phyloP scores from a whole-genome alignment of 1,284 basidiomycete species.

The Puccinia novopanici region DNA sequence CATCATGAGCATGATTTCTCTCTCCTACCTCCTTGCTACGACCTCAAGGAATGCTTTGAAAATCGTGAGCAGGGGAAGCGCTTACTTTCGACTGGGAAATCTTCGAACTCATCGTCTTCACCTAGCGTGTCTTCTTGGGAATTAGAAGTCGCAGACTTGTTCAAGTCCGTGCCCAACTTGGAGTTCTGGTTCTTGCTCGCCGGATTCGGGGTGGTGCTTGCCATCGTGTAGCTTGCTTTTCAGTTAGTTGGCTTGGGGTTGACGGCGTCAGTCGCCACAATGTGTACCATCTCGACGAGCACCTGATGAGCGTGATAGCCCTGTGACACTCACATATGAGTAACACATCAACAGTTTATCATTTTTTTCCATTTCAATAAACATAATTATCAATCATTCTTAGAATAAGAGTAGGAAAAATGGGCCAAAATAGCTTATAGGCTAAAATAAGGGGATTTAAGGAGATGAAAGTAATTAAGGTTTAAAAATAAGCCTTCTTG shows the following conservation, averaged over 20 bases:
- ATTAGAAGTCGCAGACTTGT: background rate
- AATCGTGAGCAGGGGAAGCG: background rate
- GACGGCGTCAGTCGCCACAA: too few species aligned
- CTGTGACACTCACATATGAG: background rate
- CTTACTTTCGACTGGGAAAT: slow-evolving; percentile 49
- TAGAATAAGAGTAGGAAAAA: too few species aligned
- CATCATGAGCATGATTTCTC: background rate
- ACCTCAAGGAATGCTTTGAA: background rate
- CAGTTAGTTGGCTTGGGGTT: too few species aligned
- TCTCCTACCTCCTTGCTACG: background rate
- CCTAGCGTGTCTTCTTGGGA: slow-evolving; percentile 39
- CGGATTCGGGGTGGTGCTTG: background rate
- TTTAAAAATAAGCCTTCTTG: too few species aligned
- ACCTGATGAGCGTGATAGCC: background rate
- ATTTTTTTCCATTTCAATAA: too few species aligned
- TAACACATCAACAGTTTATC: too few species aligned
- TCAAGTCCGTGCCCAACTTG: background rate
- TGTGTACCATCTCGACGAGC: too few species aligned
- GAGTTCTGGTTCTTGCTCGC: background rate
- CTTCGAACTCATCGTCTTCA: slow-evolving; percentile 51
- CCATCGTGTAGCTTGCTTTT: background rate
- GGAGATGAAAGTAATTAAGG: too few species aligned
- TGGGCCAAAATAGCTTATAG: too few species aligned
- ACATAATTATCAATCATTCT: too few species aligned
- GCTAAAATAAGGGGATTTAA: too few species aligned